Evolutionary conservation across 805 yeast genomes (phyloP), one percentile per base, ranked within the genome.

Genomic region (Myxozyma vanderwaltii): DNA sequence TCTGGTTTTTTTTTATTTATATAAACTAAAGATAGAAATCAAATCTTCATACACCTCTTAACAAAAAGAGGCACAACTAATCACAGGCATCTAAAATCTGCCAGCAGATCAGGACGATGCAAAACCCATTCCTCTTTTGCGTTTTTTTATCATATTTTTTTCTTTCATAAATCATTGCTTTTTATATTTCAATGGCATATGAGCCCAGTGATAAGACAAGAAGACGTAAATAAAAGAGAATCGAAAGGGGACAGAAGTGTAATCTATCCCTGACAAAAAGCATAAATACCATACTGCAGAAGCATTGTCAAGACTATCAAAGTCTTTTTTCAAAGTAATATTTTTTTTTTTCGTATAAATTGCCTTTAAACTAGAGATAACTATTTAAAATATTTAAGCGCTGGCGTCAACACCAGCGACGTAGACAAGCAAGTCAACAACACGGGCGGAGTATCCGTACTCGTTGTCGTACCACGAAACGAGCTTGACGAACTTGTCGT

Each of bases 391-490:
- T 29, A 21, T 39, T 55, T 54, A 54, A 31, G 59, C 56, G 50
- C 52, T 59, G 51, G 60, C 51, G 68, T 71, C 76, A 70, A 73
- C 77, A 76, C 83, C 81, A 69, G 95, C 92, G 74, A 88, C 85
- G 82, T 83, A 86, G 78, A 86, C 85, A 71, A 89, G 79, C 74
- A 90, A 81, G 82, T 90, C 96, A 69, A 90, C 96, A 70, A 90
- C 96, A 83, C 96, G 90, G 80, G 94, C 87, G 72, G 96, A 88
- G 88, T 90, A 90, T 77, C 96, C 96, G 82, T 77, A 90, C 82
- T 90, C 96, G 81, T 90, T 90, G 79, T 90, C 96, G 85, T 90
- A 90, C 96, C 96, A 90, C 63, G 96, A 83, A 78, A 89, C 81
- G 75, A 90, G 83, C 85, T 90, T 90, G 79, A 89, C 94, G 77